These are phyloP conservation scores for Trametes punicea DNA, from an alignment of 768 basidiomycete genomes.

Conservation along the genomic window DNA sequence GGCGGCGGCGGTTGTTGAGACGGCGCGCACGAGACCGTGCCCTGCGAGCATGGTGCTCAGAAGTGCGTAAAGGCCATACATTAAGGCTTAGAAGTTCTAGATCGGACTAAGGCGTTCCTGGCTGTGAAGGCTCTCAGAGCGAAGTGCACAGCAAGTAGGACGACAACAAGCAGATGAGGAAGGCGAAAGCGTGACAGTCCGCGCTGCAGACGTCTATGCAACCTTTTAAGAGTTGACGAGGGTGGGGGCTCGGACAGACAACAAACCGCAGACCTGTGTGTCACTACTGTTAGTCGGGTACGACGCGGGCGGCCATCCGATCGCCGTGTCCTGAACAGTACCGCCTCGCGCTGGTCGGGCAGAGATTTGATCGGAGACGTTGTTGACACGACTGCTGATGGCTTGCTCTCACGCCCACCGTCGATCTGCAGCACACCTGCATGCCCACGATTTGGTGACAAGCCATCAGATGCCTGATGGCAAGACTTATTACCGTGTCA, in stretches of 20 bases:
- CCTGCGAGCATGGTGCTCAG: not conserved
- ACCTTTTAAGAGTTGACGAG: not conserved
- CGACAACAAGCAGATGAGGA: not conserved
- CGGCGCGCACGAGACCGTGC: not conserved
- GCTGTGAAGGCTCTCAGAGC: not conserved
- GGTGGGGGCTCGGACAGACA: not conserved
- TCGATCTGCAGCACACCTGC: too few species aligned
- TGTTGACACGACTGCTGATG: too few species aligned
- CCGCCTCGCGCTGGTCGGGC: not conserved
- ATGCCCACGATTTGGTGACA: too few species aligned
- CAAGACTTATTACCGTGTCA: too few species aligned
- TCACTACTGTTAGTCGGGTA: not conserved
- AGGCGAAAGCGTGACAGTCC: not conserved
- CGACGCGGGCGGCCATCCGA: not conserved
- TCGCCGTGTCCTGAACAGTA: not conserved
- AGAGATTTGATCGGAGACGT: not conserved
- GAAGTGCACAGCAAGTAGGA: too few species aligned
- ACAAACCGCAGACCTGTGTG: constrained; percentile 1
- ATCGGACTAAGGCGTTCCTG: too few species aligned
- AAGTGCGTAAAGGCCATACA: not conserved
- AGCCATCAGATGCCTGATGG: too few species aligned
- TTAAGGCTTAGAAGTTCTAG: not conserved
- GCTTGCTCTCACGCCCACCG: too few species aligned
- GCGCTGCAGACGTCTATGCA: too few species aligned
- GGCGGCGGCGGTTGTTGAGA: not conserved